Evolutionary conservation across 345 rosid species (phyloP).

Genomic region (Clausena lansium): DNA sequence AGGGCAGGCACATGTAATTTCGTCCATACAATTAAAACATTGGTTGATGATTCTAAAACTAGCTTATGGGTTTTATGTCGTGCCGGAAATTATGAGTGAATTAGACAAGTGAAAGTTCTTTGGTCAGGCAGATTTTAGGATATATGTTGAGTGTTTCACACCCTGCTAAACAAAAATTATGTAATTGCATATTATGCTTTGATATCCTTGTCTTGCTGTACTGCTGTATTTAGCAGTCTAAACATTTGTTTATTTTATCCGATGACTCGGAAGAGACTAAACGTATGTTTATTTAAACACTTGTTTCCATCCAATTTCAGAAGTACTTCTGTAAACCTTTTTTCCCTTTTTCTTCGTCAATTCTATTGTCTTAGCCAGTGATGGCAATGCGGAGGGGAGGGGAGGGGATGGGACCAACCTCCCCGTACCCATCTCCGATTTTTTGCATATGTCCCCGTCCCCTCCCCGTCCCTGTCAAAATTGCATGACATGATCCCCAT

Average conservation of each 20-base stretch:
- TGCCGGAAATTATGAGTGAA: not conserved
- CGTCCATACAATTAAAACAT: no score
- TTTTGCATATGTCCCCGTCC: no score
- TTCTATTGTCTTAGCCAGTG: not conserved
- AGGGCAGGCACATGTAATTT: no score
- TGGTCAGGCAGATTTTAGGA: not conserved
- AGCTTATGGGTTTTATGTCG: not conserved
- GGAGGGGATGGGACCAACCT: no score
- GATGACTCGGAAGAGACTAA: no score
- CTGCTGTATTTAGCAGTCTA: no score
- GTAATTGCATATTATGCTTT: not conserved
- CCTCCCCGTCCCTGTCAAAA: no score
- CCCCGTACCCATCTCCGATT: no score
- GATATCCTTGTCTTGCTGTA: not conserved
- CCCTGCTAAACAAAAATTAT: not conserved
- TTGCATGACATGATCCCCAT: no score
- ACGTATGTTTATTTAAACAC: not conserved
- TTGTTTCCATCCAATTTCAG: not conserved
- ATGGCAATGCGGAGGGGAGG: no score
- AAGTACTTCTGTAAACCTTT: not conserved
- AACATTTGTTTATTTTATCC: no score
- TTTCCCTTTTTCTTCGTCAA: not conserved
- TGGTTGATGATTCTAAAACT: not conserved
- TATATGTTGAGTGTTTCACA: not conserved
- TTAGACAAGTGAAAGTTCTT: not conserved